Conservation (phyloP, 2,329 filamentous ascomycete genomes). For the Pseudogymnoascus sp. region DNA sequence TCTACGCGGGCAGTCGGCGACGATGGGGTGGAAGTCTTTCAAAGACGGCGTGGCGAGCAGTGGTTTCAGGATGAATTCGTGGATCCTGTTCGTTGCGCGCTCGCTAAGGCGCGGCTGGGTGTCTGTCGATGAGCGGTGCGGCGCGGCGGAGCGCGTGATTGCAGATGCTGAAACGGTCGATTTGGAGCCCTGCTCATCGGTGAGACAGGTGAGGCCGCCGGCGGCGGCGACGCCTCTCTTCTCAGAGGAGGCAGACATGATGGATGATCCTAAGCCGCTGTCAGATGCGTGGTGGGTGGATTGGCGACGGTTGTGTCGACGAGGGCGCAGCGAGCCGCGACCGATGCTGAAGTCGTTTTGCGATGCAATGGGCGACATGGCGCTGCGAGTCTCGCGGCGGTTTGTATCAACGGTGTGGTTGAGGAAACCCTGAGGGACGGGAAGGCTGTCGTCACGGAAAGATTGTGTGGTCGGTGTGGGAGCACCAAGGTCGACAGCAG, state of each 20-base stretch:
- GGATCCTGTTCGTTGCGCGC: constrained; percentile 67
- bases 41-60: constrained; percentile 65
- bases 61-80: constrained; percentile 69
- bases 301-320: constrained; percentile 41
- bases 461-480: constrained; percentile 32
- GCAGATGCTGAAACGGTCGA: constrained; percentile 41
- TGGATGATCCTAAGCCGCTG: constrained; percentile 79
- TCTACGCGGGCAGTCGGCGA: constrained; percentile 68
- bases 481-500: constrained; percentile 36
- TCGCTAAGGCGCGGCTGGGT: constrained; percentile 55
- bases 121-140: constrained; percentile 37
- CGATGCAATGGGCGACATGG: constrained; percentile 35
- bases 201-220: constrained; percentile 26
- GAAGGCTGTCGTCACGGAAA: constrained; percentile 49
- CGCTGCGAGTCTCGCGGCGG: constrained; percentile 20
- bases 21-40: constrained; percentile 72
- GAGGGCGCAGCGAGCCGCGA: constrained; percentile 46
- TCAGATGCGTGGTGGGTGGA: constrained; percentile 68
- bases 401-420: constrained; percentile 46
- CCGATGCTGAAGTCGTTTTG: constrained; percentile 32
- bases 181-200: constrained; percentile 33
- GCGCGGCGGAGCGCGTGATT: constrained; percentile 52
- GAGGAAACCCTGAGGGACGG: constrained; percentile 52
- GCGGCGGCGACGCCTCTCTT: constrained; percentile 37
- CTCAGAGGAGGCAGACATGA: constrained; percentile 51